phyloP scores from a whole-genome alignment of 225 moss, liverwort and hornwort genomes.

The Polytrichum formosum region DNA sequence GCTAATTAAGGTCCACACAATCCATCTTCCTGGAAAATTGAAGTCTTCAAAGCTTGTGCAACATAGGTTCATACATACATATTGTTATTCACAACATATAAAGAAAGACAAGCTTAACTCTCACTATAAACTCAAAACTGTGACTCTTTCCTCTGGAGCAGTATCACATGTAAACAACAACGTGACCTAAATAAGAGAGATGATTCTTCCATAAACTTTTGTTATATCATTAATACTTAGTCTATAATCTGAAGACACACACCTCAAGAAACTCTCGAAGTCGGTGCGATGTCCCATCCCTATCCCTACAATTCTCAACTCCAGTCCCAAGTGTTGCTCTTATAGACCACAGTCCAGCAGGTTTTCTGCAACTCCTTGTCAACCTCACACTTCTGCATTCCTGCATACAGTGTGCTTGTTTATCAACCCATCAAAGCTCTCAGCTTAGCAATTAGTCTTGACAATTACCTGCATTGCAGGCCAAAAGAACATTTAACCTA shows the following conservation, averaged over 20 bases:
- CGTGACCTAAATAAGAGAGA: not conserved
- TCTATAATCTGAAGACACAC: not conserved
- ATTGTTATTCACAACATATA: constrained; percentile 5
- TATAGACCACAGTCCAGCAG: constrained; percentile 10
- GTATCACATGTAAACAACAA: not conserved
- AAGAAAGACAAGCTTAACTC: not conserved
- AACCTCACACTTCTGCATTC: constrained; percentile 2
- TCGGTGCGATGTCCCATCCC: constrained; percentile 18
- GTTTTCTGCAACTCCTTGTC: constrained; percentile 22
- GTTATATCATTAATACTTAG: not conserved
- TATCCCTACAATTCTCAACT: constrained; percentile 28
- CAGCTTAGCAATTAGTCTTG: no score
- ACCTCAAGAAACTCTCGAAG: constrained; percentile 51
- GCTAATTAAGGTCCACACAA: no score
- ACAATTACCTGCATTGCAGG: no score
- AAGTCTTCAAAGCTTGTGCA: no score
- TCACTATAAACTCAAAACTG: not conserved
- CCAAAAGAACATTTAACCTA: no score
- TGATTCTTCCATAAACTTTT: not conserved
- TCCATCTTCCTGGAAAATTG: no score
- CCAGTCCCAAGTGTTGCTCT: constrained; percentile 31
- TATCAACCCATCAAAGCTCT: no score
- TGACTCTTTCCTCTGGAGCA: no score
- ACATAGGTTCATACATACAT: not conserved
- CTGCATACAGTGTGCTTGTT: not conserved